Evolutionary conservation across 768 basidiomycete species (phyloP).

Genomic region (Boletus coccyginus): DNA sequence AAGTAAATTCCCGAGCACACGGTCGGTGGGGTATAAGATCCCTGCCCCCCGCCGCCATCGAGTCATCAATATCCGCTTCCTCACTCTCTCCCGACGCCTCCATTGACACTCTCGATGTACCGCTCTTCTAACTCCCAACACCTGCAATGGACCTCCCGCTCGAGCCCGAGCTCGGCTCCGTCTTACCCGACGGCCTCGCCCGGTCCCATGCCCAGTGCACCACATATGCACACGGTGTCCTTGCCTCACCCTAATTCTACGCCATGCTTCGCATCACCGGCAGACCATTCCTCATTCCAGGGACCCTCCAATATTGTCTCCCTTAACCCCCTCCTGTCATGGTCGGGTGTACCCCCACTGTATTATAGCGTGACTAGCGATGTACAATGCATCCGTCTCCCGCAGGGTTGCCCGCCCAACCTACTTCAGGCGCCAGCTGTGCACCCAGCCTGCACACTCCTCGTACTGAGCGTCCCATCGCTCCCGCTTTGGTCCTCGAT

Average conservation of each 20-base stretch:
- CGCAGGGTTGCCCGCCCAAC: constrained; percentile 12
- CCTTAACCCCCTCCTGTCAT: constrained; percentile 27
- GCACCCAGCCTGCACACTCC: constrained; percentile 13
- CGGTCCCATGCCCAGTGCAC: constrained; percentile 22
- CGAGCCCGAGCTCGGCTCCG: constrained; percentile 3
- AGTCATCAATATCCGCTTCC: constrained; percentile 20
- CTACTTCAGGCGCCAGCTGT: constrained; percentile 23
- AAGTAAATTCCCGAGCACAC: constrained; percentile 22
- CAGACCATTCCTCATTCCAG: constrained; percentile 15
- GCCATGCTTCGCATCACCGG: constrained; percentile 10
- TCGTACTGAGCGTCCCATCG: constrained; percentile 20
- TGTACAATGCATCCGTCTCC: constrained; percentile 21
- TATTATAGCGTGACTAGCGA: constrained; percentile 28
- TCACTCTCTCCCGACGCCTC: neutral
- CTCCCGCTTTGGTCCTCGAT: constrained; percentile 29
- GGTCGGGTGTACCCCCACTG: constrained; percentile 13
- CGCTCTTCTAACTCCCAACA: constrained; percentile 18
- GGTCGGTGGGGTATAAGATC: constrained; percentile 27
- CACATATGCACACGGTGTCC: constrained; percentile 28
- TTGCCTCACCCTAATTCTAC: constrained; percentile 32
- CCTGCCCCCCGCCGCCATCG: constrained; percentile 5
- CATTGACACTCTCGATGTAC: constrained; percentile 19
- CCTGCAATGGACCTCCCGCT: constrained; percentile 20
- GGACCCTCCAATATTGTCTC: constrained; percentile 17
- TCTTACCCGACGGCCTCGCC: constrained; percentile 17